A percentile compares a stretch with the other conserved stretches of the same genome.
Evolutionary conservation across 2,329 filamentous ascomycete species (phyloP).

Genomic region (Calcarisporium arbuscula): DNA sequence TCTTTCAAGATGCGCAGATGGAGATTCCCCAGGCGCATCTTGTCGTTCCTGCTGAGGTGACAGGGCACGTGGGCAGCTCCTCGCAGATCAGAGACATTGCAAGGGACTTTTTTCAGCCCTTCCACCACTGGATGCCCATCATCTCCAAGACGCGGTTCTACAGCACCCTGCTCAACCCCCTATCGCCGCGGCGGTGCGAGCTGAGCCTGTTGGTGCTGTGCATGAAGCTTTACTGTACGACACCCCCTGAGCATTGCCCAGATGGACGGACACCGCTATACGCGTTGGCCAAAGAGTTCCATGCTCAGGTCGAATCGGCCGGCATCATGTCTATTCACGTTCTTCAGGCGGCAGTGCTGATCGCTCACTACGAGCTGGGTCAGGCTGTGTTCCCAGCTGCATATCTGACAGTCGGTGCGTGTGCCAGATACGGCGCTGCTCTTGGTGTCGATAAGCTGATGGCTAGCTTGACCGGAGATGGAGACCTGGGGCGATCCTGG

Average conservation of each 20-base stretch:
- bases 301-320: slow-evolving; percentile 1
- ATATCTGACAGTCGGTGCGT: slow-evolving; percentile 11
- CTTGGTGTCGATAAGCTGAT: slow-evolving; percentile 8
- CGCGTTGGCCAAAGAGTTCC: slow-evolving; percentile 3
- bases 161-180: slow-evolving; percentile 1
- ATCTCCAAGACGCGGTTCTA: slow-evolving; percentile 5
- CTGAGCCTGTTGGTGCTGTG: slow-evolving; percentile 4
- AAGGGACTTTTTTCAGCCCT: slow-evolving; percentile 3
- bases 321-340: slow-evolving; percentile 7
- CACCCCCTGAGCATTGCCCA: background rate
- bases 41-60: slow-evolving; percentile 1
- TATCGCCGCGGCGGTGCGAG: slow-evolving; percentile 4
- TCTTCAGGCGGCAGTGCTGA: slow-evolving; percentile 11
- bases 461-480: slow-evolving; percentile 1
- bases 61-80: slow-evolving; percentile 3
- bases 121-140: slow-evolving; percentile 7
- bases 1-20: slow-evolving; percentile 7
- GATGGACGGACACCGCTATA: slow-evolving; percentile 5
- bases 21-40: slow-evolving; percentile 2
- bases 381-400: slow-evolving; percentile 12
- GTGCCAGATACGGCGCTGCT: slow-evolving; percentile 10
- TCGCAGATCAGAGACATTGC: slow-evolving; percentile 2
- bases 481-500: slow-evolving; percentile 9
- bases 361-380: slow-evolving; percentile 11
- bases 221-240: slow-evolving; percentile 4